Evolutionary conservation across 2,329 filamentous ascomycete genomes (phyloP), one percentile per base, ranked within the genome.

Genomic region (Microdochium trichocladiopsis): DNA sequence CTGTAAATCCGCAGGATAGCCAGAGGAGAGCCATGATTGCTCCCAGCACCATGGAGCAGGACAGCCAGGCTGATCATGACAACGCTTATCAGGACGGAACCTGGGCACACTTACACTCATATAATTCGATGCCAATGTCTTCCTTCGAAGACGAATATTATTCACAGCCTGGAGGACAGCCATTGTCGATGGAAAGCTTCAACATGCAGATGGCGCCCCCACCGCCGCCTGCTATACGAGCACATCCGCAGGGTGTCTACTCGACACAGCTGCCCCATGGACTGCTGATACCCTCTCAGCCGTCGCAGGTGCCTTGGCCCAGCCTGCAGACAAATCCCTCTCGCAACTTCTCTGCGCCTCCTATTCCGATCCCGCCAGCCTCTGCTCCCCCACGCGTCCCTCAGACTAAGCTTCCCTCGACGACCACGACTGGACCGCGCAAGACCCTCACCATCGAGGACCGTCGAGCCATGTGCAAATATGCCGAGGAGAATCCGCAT

Each of bases 401-500:
- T 47, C 78, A 78, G 37, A 72, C 73, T 18, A 77, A 76, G 56
- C 65, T 74, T 49, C 65, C 76, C 61, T 70, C 75, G 54, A 67
- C 80, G 66, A 72, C 78, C 23, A 74, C 69, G 59, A 73, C 86
- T 48, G 88, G 87, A 48, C 88, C 89, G 3, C 80, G 91, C 60
- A 90, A 90, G 70, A 97, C 93, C 1, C 76, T 99, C 60, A 96
- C 91, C 8, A 90, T 96, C 64, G 86, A 90, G 53, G 92, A 97
- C 67, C 87, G 94, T 57, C 82, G 91, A 58, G 82, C 84, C 47
- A 99, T 99, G 92, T 99, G 94, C 69, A 82, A 90, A 64, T 96
- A 93, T 69, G 88, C 93, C 61, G 88, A 94, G 66, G 87, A 95
- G 56, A 86, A 97, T 65, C 94, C 93, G 22, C 86, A 83, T 49